Percentiles rank a stretch among this genome's conserved stretches.
Conservation (phyloP, 2,329 filamentous ascomycete species). For the Fusarium anthophilum region DNA sequence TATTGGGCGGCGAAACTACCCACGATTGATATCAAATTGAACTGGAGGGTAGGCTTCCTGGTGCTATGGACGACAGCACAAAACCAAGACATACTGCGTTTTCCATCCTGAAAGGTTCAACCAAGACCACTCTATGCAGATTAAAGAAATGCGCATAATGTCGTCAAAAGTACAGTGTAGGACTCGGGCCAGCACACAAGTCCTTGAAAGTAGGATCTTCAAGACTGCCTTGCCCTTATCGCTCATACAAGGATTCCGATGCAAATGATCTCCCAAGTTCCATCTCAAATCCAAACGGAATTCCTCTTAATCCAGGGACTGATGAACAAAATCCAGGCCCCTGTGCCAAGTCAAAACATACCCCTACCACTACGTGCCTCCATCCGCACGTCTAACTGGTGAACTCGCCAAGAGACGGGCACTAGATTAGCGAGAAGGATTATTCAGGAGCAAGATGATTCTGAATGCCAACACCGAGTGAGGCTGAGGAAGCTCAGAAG, state of each 20-base stretch:
- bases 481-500: background rate
- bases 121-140: no score
- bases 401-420: background rate
- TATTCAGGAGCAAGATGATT: conserved; percentile 2
- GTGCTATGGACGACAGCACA: background rate
- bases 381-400: conserved; percentile 4
- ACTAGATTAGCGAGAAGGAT: background rate
- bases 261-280: background rate
- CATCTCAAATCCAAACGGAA: background rate
- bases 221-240: background rate
- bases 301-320: background rate
- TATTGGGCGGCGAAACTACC: no score
- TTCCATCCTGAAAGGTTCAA: fast-evolving
- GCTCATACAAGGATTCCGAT: background rate
- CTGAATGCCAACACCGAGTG: background rate
- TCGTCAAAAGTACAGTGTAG: background rate
- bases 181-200: no score
- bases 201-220: background rate
- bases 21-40: no score
- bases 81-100: background rate
- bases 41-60: no score
- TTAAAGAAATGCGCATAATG: fast-evolving
- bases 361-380: conserved; percentile 4
- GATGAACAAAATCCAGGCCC: background rate
- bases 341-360: background rate